Evolutionary conservation across 2,329 filamentous ascomycete genomes (phyloP), one percentile per base, ranked within the genome.

Genomic region (Scleromitrula shiraiana): DNA sequence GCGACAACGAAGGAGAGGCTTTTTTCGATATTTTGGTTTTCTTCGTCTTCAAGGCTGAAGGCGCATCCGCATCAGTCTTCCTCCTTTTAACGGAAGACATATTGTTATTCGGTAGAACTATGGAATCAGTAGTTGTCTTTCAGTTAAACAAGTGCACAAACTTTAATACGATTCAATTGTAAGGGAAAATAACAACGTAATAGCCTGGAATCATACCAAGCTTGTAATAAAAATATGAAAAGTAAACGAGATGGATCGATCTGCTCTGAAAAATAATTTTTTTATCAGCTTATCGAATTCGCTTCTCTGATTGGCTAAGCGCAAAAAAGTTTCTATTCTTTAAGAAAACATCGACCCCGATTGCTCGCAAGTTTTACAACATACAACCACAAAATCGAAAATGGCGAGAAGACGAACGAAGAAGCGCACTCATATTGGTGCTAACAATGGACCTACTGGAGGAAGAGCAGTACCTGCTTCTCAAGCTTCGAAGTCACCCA

Each of bases 321-420:
- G 51, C 53, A 56, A 56, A 57, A 53, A 54, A 44, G 33, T 46
- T 48, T 41, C 36, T 44, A 44, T 24, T n/a, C 32, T n/a, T n/a
- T 42, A 19, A 46, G 30, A 46, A 46, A 38, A 46, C 43, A 23
- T 39, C 20, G 20, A 44, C 17, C 33, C 46, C 38, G 30, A 44
- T 24, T 27, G 32, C 40, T 38, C 22, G 14, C 15, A 20, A 15
- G 30, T 32, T 30, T 49, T 44, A 51, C 43, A 57, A 49, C 45
- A 46, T 51, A 46, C 50, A 52, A 56, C 20, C 10, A 41, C 50
- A 22, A 53, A 33, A 37, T 53, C 39, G 52, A 59, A 53, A 61
- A 95, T 95, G 90, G 88, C 87, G 29, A 84, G 83, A 66, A 77
- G 77, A 70, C 76, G 88, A 62, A 82, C 80, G 43, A 96, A 95